These are phyloP conservation scores for Nemania diffusa DNA, from an alignment of 2,329 filamentous ascomycete species.

Conservation along the genomic window DNA sequence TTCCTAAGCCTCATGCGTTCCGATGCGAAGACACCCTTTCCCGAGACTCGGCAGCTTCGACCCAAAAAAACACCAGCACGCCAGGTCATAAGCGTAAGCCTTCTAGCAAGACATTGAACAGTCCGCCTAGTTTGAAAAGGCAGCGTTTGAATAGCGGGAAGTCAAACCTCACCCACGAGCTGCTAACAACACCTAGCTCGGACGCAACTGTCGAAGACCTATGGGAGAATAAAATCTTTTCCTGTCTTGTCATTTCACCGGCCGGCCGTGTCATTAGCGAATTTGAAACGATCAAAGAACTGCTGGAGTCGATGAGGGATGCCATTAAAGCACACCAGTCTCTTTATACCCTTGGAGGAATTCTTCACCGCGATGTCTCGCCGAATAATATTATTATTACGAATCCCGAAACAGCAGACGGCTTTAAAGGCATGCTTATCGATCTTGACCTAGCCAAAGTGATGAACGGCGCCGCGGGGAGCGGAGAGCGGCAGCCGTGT, in stretches of 20 bases:
- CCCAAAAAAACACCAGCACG: neutral
- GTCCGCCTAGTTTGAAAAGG: conserved; percentile 11
- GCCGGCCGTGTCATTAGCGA: conserved; percentile 16
- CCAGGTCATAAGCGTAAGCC: conserved; percentile 22
- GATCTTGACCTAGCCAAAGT: conserved; percentile 33
- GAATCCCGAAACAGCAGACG: conserved; percentile 7
- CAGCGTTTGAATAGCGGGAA: conserved; percentile 8
- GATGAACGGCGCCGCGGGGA: neutral
- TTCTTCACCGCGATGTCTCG: conserved; percentile 38
- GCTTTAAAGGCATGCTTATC: conserved; percentile 36
- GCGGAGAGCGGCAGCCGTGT: neutral
- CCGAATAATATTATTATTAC: conserved; percentile 36
- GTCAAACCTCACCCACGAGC: too few species aligned
- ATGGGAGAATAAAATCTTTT: conserved; percentile 22
- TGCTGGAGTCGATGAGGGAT: conserved; percentile 32
- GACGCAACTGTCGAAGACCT: neutral
- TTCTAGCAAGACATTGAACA: conserved; percentile 6
- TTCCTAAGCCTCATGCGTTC: conserved; percentile 15
- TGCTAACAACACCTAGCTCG: neutral
- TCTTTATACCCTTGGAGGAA: conserved; percentile 25
- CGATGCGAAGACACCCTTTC: neutral
- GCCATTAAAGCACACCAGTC: conserved; percentile 34
- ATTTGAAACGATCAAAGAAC: conserved; percentile 19
- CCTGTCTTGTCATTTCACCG: conserved; percentile 13
- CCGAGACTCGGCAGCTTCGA: conserved; percentile 6